phyloP scores from a whole-genome alignment of 306 rosid genomes.

The Coriaria nepalensis region DNA sequence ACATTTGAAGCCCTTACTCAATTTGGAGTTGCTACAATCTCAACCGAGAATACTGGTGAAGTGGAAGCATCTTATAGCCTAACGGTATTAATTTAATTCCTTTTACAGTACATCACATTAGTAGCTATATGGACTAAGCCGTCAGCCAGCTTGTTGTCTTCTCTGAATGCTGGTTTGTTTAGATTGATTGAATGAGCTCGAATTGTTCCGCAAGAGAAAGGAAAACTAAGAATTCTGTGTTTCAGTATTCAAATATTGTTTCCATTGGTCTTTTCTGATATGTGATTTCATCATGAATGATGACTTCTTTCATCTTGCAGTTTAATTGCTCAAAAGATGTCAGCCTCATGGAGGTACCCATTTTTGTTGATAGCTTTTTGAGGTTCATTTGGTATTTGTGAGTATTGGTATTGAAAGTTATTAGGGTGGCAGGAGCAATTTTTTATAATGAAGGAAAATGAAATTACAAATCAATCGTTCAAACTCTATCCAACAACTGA shows the following conservation, averaged over 20 bases:
- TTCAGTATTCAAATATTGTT: too few species aligned
- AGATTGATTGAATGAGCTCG: too few species aligned
- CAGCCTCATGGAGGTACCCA: conserved; percentile 74
- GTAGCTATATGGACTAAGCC: too few species aligned
- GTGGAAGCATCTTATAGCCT: conserved; percentile 93
- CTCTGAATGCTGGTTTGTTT: too few species aligned
- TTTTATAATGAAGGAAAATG: conserved; percentile 75
- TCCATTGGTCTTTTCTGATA: not conserved
- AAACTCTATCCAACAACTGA: conserved; percentile 71
- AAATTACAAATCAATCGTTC: conserved; percentile 44
- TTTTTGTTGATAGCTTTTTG: not conserved
- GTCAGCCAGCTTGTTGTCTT: too few species aligned
- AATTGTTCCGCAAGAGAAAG: too few species aligned
- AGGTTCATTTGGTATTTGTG: not conserved
- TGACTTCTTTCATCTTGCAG: conserved; percentile 38
- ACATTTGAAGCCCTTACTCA: conserved; percentile 79
- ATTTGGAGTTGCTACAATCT: conserved; percentile 70
- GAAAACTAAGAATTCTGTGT: too few species aligned
- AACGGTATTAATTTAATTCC: conserved; percentile 48
- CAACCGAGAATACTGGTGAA: conserved; percentile 78
- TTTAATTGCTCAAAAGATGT: conserved; percentile 86
- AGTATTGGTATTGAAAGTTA: conserved; percentile 4
- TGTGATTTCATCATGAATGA: conserved; percentile 15
- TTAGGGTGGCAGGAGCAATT: conserved; percentile 59
- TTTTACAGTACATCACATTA: too few species aligned